These are phyloP conservation scores for Holtermannia corniformis DNA, from an alignment of 768 basidiomycete species.

Conservation along the genomic window DNA sequence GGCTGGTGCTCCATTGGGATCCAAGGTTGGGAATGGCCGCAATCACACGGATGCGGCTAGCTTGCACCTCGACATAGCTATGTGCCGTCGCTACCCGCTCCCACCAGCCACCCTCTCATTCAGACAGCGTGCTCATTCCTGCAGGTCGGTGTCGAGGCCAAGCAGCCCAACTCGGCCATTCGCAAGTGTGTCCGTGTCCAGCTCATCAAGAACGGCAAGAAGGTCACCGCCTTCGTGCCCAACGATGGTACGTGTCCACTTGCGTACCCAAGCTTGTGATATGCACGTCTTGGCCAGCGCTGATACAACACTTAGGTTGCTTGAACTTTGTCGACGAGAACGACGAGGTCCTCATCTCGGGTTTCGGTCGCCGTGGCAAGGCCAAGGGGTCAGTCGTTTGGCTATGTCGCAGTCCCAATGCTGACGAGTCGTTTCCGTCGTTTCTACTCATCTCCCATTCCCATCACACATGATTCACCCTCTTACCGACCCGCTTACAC, in stretches of 20 bases:
- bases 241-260: conserved; percentile 50
- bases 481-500: too few species aligned
- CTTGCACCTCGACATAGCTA: too few species aligned
- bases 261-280: too few species aligned
- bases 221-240: conserved; percentile 99
- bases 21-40: too few species aligned
- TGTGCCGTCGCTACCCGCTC: too few species aligned
- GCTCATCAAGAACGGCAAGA: conserved; percentile 99
- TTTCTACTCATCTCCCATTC: not conserved
- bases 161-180: conserved; percentile 99
- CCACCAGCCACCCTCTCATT: too few species aligned
- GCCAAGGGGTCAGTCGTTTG: conserved; percentile 57
- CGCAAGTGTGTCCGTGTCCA: conserved; percentile 99
- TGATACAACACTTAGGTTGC: conserved; percentile 23
- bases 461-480: not conserved
- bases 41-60: too few species aligned
- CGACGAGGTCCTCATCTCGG: conserved; percentile 98
- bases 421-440: not conserved
- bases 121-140: too few species aligned
- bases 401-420: not conserved
- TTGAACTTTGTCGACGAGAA: conserved; percentile 66
- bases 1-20: too few species aligned
- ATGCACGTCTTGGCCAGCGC: too few species aligned
- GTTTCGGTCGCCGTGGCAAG: conserved; percentile 99
- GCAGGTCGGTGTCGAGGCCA: conserved; percentile 93